A percentile compares a stretch with the other conserved stretches of the same genome.
Conservation (phyloP, 2,329 filamentous ascomycete species). For the Pestalotiopsis sp. region DNA sequence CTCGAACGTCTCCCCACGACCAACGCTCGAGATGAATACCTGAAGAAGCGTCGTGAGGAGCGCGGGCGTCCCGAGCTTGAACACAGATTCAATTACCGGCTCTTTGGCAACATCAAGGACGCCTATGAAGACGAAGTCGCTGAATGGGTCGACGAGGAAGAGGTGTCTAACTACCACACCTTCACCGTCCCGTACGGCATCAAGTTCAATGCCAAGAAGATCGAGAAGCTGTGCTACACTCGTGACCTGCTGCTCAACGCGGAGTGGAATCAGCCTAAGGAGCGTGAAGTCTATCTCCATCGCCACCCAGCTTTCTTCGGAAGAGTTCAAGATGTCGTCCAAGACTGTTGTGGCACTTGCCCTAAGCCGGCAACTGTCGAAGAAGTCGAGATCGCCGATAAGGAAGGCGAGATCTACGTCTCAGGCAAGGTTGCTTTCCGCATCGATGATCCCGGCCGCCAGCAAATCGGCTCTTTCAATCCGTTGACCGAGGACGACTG, state of each 20-base stretch:
- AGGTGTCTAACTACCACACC: conserved; percentile 79
- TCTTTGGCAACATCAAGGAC: conserved; percentile 75
- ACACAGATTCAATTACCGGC: conserved; percentile 45
- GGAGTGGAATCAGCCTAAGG: conserved; percentile 80
- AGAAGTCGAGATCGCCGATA: conserved; percentile 70
- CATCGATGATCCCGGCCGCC: conserved; percentile 80
- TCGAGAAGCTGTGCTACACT: conserved; percentile 81
- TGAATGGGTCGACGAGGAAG: conserved; percentile 79
- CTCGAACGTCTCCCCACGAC: conserved; percentile 76
- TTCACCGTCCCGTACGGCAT: conserved; percentile 72
- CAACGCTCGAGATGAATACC: conserved; percentile 69
- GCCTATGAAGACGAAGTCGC: conserved; percentile 78
- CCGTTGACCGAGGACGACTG: conserved; percentile 82
- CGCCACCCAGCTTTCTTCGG: conserved; percentile 88
- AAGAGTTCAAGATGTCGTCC: conserved; percentile 70
- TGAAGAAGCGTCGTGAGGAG: conserved; percentile 70
- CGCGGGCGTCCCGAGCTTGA: conserved; percentile 65
- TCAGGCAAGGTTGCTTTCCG: conserved; percentile 75
- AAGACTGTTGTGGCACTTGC: conserved; percentile 82
- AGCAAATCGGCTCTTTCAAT: conserved; percentile 70
- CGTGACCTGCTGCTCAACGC: conserved; percentile 82
- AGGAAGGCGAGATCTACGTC: conserved; percentile 76
- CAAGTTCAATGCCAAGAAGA: conserved; percentile 66
- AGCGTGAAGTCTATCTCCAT: conserved; percentile 77
- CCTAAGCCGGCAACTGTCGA: conserved; percentile 70